These are phyloP conservation scores for Xylaria scruposa DNA, from an alignment of 495 filamentous ascomycete species.

Conservation along the genomic window DNA sequence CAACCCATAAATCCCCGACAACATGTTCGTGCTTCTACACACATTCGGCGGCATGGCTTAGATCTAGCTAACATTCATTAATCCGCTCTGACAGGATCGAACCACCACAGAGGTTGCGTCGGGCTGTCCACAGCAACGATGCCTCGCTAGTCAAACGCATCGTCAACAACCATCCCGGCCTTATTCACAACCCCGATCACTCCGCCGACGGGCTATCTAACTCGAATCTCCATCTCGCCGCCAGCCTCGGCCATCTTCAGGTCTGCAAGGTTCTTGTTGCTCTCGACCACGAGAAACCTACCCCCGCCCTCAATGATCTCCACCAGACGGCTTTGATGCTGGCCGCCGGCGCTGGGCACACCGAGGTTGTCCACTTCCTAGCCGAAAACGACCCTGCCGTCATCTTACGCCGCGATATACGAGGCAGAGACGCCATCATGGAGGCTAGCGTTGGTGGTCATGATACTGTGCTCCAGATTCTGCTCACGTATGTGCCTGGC, in stretches of 20 bases:
- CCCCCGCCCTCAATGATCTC: conserved; percentile 70
- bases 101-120: conserved; percentile 67
- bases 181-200: conserved; percentile 76
- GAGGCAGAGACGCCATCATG: conserved; percentile 65
- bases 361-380: conserved; percentile 66
- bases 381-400: conserved; percentile 47
- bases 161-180: conserved; percentile 67
- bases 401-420: conserved; percentile 60
- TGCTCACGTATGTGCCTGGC: conserved; percentile 60
- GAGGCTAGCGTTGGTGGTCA: conserved; percentile 61
- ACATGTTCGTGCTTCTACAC: not conserved
- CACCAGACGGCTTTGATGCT: conserved; percentile 76
- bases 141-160: conserved; percentile 74
- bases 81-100: conserved; percentile 62
- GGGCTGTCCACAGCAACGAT: conserved; percentile 76
- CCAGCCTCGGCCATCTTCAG: conserved; percentile 66
- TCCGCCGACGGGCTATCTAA: conserved; percentile 62
- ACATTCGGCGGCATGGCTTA: not conserved
- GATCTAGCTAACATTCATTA: not conserved
- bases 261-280: conserved; percentile 63
- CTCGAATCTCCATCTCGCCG: conserved; percentile 79
- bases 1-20: not conserved
- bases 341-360: conserved; percentile 63
- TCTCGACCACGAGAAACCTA: conserved; percentile 62
- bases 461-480: conserved; percentile 64